These are phyloP conservation scores for Hypomyces rosellus DNA, from an alignment of 2,329 filamentous ascomycete genomes.

Conservation along the genomic window DNA sequence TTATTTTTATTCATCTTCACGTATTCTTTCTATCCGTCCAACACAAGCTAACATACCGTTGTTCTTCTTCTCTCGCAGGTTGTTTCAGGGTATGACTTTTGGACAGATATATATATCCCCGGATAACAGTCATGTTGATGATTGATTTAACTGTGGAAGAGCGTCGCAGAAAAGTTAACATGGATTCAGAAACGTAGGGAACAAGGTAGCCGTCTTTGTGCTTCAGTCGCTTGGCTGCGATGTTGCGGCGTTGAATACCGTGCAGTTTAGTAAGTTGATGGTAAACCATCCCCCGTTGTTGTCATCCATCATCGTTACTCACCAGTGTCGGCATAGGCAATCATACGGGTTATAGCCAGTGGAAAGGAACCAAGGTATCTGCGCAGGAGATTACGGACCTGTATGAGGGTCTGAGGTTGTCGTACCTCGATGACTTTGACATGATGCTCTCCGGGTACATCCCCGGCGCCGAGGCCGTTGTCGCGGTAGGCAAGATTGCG, in stretches of 20 bases:
- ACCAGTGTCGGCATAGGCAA: conserved; percentile 58
- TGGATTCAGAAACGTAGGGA: conserved; percentile 77
- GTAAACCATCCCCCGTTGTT: neutral
- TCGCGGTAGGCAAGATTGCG: conserved; percentile 78
- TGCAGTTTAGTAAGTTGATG: conserved; percentile 76
- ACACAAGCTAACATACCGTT: neutral
- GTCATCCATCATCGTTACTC: neutral
- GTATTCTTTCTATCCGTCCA: too few relatives aligned
- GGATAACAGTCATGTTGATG: neutral
- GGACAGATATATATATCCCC: neutral
- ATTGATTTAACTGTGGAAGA: neutral
- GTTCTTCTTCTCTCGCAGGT: conserved; percentile 26
- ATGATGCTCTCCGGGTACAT: conserved; percentile 94
- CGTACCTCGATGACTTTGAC: conserved; percentile 81
- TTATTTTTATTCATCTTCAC: neutral
- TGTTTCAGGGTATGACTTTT: conserved; percentile 33
- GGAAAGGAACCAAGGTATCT: conserved; percentile 76
- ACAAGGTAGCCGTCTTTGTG: conserved; percentile 92
- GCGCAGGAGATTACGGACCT: conserved; percentile 78
- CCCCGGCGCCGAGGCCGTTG: conserved; percentile 76
- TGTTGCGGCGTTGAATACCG: conserved; percentile 89
- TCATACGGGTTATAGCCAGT: conserved; percentile 85
- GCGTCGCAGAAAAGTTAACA: conserved; percentile 12
- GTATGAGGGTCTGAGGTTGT: conserved; percentile 77
- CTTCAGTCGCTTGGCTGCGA: conserved; percentile 93